Conservation (phyloP, 768 basidiomycete genomes). For the Tylopilus subfusipes region DNA sequence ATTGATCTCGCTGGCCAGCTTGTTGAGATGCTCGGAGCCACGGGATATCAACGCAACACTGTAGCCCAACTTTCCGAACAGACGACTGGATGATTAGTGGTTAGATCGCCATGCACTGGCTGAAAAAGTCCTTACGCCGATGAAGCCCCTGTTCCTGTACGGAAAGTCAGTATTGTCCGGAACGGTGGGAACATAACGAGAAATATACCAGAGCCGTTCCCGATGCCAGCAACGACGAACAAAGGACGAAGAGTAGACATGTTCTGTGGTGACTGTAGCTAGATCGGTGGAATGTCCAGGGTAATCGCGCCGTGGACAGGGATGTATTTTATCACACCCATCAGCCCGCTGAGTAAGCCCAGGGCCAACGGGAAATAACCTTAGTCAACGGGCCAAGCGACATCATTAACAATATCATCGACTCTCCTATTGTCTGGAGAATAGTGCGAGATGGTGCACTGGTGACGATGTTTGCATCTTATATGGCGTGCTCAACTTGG, state of each 20-base stretch:
- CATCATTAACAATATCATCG: too few species aligned
- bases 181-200: neutral
- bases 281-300: too few species aligned
- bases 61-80: conserved; percentile 62
- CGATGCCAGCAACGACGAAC: conserved; percentile 56
- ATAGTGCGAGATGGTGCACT: too few species aligned
- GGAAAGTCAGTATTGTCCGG: neutral
- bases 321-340: too few species aligned
- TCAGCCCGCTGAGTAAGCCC: conserved; percentile 18
- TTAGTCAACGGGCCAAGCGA: too few species aligned
- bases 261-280: too few species aligned
- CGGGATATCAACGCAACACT: conserved; percentile 65
- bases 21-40: conserved; percentile 48
- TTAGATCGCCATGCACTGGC: neutral
- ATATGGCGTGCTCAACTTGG: neutral
- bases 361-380: conserved; percentile 11
- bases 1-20: conserved; percentile 53
- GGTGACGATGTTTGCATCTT: neutral
- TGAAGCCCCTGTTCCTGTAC: conserved; percentile 53
- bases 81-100: conserved; percentile 38
- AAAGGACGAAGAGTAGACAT: conserved; percentile 43
- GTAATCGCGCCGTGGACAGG: too few species aligned
- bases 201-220: conserved; percentile 36
- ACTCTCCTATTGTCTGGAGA: too few species aligned
- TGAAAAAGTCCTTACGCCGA: conserved; percentile 44